Conservation (phyloP, 2,329 filamentous ascomycete species). For the Phyllosticta citrichinensis region DNA sequence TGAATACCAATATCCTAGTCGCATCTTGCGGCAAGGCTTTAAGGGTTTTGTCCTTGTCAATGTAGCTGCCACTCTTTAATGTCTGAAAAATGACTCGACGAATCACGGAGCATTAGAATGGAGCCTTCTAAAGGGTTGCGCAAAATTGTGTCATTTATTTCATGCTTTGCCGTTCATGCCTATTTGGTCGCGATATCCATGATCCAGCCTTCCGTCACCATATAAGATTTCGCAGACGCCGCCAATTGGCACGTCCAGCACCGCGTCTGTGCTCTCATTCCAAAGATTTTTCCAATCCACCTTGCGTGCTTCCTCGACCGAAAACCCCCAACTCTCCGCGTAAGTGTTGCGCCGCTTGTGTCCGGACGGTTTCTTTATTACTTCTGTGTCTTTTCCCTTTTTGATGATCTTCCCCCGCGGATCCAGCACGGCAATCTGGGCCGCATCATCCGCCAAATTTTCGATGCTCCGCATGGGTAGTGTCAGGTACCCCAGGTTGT, state of each 20-base stretch:
- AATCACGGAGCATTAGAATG: neutral
- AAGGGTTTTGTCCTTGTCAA: no score
- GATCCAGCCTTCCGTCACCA: conserved; percentile 46
- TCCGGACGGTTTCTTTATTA: neutral
- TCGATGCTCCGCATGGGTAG: conserved; percentile 69
- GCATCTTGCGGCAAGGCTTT: no score
- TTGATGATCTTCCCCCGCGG: conserved; percentile 40
- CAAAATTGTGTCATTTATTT: neutral
- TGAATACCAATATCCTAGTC: no score
- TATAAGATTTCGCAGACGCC: conserved; percentile 94
- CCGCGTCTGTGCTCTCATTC: conserved; percentile 89
- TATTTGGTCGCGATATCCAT: neutral
- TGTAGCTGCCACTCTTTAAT: no score
- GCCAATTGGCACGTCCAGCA: conserved; percentile 91
- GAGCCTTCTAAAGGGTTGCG: neutral
- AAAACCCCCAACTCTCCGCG: conserved; percentile 16
- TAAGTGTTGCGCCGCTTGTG: conserved; percentile 27
- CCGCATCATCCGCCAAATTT: conserved; percentile 84
- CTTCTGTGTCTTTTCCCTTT: conserved; percentile 22
- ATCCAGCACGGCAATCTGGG: conserved; percentile 75
- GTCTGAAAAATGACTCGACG: no score
- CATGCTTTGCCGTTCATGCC: neutral
- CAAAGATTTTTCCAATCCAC: conserved; percentile 73
- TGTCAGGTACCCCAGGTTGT: conserved; percentile 85
- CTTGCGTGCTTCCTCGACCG: conserved; percentile 29